phyloP scores from a whole-genome alignment of 768 basidiomycete genomes.

The Boletus patriciae region DNA sequence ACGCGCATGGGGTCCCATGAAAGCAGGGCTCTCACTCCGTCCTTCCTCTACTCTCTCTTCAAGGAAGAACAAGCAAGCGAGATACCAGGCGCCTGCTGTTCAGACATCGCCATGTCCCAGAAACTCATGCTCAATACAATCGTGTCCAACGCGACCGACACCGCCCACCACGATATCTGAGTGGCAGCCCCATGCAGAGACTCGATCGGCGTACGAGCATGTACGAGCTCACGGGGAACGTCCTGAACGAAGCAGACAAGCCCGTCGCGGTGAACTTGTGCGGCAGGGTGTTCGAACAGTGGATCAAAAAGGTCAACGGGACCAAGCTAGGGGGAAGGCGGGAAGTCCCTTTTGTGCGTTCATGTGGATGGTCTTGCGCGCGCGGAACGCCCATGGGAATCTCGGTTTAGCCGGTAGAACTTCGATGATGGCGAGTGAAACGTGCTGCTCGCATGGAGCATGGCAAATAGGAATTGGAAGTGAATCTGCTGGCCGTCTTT shows the following conservation, averaged over 20 bases:
- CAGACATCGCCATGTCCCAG: conserved; percentile 22
- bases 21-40: not conserved
- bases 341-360: not conserved
- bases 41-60: not conserved
- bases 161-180: conserved; percentile 42
- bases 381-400: conserved; percentile 1
- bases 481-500: not conserved
- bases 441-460: conserved; percentile 22
- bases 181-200: conserved; percentile 36
- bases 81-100: too few relatives aligned
- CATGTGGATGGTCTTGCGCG: not conserved
- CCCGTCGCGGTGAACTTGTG: conserved; percentile 33
- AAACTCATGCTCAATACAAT: conserved; percentile 38
- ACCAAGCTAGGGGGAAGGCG: not conserved
- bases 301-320: conserved; percentile 28
- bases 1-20: not conserved
- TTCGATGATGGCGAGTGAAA: conserved; percentile 27
- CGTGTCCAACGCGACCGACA: conserved; percentile 39
- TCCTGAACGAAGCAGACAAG: conserved; percentile 33
- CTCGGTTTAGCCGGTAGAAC: conserved; percentile 19
- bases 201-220: conserved; percentile 31
- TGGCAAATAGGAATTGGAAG: conserved; percentile 13
- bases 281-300: conserved; percentile 30
- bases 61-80: not conserved
- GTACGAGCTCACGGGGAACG: conserved; percentile 34